Evolutionary conservation across 331 rosid species (phyloP), one percentile per base, ranked within the genome.

Genomic region (Arachis monticola): DNA sequence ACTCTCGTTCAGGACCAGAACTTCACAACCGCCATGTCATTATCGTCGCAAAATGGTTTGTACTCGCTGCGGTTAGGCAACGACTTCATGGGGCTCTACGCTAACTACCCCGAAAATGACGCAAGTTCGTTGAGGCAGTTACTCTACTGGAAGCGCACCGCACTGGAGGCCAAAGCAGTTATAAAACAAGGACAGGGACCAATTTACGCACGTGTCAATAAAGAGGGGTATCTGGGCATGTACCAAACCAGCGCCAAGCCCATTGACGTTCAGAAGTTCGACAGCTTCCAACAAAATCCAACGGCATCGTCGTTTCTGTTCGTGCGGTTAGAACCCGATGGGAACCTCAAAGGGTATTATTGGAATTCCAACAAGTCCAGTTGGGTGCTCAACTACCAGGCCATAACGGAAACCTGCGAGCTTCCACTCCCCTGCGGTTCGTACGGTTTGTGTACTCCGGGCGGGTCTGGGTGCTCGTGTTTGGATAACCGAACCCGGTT

Each of bases 361-460:
- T 94, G 97, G 99, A 85, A 86, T 67, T 85, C 87, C 7, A 77
- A 79, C 4, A 73, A 48, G 10, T 80, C 80, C n/a, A 68, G 40
- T 0, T 94, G 97, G 99, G 65, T 70, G 0, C 30, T 74, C 65
- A 77, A 86, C 53, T 94, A 73, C 61, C 76, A 87, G 73, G 96
- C 97, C n/a, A 87, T 90, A 3, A 14, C 82, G 0, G 85, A 85
- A 9, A 55, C 80, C 1, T 94, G 97, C 53, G 86, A 90, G 53
- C 90, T 94, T 0, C 97, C 97, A 0, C 89, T 79, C 6, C 80
- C 89, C 0, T 94, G 99, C 81, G 96, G 97, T 60, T 76, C 97
- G 17, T 92, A 88, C 85, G 96, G 96, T 76, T 68, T 94, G 73
- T 94, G 99, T 67, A 83, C 44, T 0, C 86, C 97, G 1, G 88